Conservation (phyloP, 192 early-diverging fungal genomes). For the Backusella morwellensis region DNA sequence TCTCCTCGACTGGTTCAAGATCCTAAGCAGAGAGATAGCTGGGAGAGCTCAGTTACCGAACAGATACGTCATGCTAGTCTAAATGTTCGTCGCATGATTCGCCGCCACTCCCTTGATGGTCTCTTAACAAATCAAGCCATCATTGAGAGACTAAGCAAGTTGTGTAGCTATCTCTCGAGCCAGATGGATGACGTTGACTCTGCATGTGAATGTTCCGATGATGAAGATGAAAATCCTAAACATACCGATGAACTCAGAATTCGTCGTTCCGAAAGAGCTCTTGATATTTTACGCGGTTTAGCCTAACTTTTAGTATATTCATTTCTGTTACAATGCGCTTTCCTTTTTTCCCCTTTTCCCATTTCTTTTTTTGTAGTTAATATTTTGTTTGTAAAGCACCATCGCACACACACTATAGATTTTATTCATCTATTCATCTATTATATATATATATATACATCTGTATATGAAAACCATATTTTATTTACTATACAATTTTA, state of each 20-base stretch:
- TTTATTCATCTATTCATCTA: background rate
- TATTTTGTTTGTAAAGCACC: background rate
- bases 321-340: background rate
- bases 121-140: conserved; percentile 20
- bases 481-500: conserved; percentile 1
- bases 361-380: background rate
- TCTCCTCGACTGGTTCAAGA: background rate
- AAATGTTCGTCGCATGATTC: conserved; percentile 28
- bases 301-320: background rate
- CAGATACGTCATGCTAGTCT: conserved; percentile 7
- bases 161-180: conserved; percentile 12
- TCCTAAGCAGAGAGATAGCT: background rate
- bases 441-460: background rate
- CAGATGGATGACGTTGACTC: conserved; percentile 8
- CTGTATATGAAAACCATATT: conserved; percentile 7
- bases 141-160: conserved; percentile 18
- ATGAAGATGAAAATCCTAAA: background rate
- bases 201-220: conserved; percentile 15
- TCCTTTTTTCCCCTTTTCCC: background rate
- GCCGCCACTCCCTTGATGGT: conserved; percentile 14
- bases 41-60: background rate
- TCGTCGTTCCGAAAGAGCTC: background rate
- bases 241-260: background rate
- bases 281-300: conserved; percentile 8
- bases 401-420: background rate